Percentiles rank a stretch among this genome's conserved stretches.
These are phyloP conservation scores for Globisporangium cederbergense DNA, from an alignment of 352 stramenopile species.

Conservation along the genomic window DNA sequence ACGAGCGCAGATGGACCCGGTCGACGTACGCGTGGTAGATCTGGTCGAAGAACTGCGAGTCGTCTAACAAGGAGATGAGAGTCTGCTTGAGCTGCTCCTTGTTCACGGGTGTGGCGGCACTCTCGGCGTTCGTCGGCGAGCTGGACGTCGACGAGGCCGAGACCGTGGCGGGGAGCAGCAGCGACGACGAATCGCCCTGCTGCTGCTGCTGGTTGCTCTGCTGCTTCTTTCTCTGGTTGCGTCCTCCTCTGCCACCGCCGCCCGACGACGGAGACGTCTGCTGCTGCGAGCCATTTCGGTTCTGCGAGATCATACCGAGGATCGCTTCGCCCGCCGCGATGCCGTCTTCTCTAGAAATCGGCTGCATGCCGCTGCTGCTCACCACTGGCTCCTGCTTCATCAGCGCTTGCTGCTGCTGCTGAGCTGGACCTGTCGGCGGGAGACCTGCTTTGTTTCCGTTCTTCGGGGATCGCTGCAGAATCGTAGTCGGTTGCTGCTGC, in stretches of 20 bases:
- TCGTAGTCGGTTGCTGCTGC: conserved; percentile 40
- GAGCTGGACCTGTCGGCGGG: conserved; percentile 7
- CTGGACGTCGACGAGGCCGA: conserved; percentile 4
- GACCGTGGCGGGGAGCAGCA: conserved; percentile 11
- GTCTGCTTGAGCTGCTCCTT: conserved; percentile 88
- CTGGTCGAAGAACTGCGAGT: conserved; percentile 84
- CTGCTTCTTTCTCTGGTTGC: conserved; percentile 21
- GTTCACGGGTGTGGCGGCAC: conserved; percentile 35
- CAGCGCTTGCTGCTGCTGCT: conserved; percentile 20
- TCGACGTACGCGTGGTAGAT: conserved; percentile 85
- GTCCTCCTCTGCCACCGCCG: not conserved
- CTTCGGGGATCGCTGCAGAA: conserved; percentile 60
- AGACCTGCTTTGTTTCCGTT: conserved; percentile 22
- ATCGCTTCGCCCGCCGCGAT: conserved; percentile 81
- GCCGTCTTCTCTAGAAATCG: conserved; percentile 75
- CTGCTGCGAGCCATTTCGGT: conserved; percentile 18
- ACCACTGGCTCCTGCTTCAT: conserved; percentile 21
- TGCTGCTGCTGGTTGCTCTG: conserved; percentile 26
- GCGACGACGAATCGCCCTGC: conserved; percentile 7
- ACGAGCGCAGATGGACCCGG: conserved; percentile 51
- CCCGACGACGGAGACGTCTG: conserved; percentile 3
- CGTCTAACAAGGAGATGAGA: conserved; percentile 73
- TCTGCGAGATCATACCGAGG: conserved; percentile 77
- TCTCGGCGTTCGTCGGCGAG: conserved; percentile 5
- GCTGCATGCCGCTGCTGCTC: conserved; percentile 42